Evolutionary conservation across 2,329 filamentous ascomycete species (phyloP).

Genomic region (Fusarium hainanense): DNA sequence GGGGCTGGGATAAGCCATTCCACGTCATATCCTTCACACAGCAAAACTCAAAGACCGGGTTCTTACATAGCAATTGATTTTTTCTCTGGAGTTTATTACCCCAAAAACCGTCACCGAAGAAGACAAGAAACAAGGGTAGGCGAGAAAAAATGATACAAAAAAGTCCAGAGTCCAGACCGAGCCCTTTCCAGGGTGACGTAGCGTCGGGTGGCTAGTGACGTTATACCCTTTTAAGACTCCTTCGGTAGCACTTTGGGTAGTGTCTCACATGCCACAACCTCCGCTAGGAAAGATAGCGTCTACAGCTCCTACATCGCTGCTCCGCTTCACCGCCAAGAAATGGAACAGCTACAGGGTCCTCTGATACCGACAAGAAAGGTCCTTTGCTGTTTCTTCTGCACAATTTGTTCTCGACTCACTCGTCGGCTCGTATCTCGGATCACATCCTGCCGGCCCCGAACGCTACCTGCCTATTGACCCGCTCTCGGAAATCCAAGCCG

Average conservation of each 20-base stretch:
- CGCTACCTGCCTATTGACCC: constrained; percentile 17
- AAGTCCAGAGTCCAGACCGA: constrained; percentile 19
- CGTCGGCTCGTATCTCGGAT: constrained; percentile 8
- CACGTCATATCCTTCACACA: constrained; percentile 7
- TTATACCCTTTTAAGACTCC: constrained; percentile 18
- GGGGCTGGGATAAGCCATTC: neutral
- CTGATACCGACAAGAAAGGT: constrained; percentile 11
- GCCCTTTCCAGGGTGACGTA: constrained; percentile 40
- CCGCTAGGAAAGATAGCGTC: neutral
- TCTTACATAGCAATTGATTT: constrained; percentile 7
- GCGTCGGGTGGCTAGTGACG: constrained; percentile 30
- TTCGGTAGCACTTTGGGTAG: constrained; percentile 44
- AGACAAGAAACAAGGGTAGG: constrained; percentile 15
- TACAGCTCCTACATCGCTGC: neutral
- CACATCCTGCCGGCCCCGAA: constrained; percentile 12
- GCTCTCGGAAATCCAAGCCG: constrained; percentile 32
- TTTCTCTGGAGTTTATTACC: neutral
- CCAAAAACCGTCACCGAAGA: constrained; percentile 30
- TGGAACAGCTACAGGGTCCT: constrained; percentile 16
- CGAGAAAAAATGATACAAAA: constrained; percentile 7
- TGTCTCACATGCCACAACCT: constrained; percentile 38
- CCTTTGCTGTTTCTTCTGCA: neutral
- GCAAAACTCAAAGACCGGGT: neutral
- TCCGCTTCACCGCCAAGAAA: constrained; percentile 38
- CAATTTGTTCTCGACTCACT: constrained; percentile 1